A percentile compares a stretch with the other conserved stretches of the same genome.
These are phyloP conservation scores for Cylindrotheca closterium DNA, from an alignment of 108 stramenopile species.

Conservation along the genomic window DNA sequence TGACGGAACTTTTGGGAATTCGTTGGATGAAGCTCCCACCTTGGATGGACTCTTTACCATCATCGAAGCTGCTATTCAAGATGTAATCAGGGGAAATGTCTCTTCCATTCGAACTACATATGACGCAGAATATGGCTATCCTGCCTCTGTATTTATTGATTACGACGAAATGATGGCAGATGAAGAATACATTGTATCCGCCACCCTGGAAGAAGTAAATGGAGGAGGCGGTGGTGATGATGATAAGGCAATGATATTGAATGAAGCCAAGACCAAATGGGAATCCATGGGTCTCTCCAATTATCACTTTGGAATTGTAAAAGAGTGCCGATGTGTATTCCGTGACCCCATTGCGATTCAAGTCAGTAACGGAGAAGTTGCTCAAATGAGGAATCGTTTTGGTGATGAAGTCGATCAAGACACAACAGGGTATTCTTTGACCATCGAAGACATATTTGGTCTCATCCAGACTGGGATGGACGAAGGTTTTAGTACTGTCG, in stretches of 20 bases:
- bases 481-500: neutral
- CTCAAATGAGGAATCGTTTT: neutral
- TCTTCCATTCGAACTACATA: neutral
- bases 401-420: neutral
- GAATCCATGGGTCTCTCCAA: neutral
- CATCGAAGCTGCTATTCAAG: conserved; percentile 3
- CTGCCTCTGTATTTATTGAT: neutral
- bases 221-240: too few species aligned
- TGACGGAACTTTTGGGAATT: neutral
- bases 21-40: neutral
- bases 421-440: neutral
- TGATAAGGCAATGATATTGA: too few species aligned
- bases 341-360: neutral
- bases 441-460: conserved; percentile 26
- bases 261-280: neutral
- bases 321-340: neutral
- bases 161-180: neutral
- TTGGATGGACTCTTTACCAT: neutral
- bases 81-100: neutral
- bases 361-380: neutral
- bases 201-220: neutral
- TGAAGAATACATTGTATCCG: neutral
- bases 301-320: neutral
- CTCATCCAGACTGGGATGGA: conserved; percentile 24
- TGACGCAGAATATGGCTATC: conserved; percentile 1